These are phyloP conservation scores for Aspergillus sp. DNA, from an alignment of 2,329 filamentous ascomycete species.

Conservation along the genomic window DNA sequence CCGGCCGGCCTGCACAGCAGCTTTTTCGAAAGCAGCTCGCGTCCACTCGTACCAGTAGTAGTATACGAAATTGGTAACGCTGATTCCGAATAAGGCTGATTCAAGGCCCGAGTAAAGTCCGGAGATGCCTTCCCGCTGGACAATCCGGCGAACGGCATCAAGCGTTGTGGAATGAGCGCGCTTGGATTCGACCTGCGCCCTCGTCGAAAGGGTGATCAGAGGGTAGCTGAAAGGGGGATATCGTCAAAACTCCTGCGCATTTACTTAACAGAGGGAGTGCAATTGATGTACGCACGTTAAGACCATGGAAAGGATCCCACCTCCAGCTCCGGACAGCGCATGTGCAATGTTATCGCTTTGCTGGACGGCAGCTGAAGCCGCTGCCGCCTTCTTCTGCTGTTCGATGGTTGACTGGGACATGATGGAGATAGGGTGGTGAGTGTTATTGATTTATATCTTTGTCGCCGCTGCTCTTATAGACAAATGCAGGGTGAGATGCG, in stretches of 20 bases:
- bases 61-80: slow-evolving; percentile 98
- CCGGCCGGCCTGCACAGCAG: slow-evolving; percentile 64
- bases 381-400: slow-evolving; percentile 27
- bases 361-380: slow-evolving; percentile 58
- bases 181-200: slow-evolving; percentile 95
- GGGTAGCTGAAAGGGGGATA: slow-evolving; percentile 65
- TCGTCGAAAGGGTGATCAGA: slow-evolving; percentile 92
- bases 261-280: slow-evolving; percentile 3
- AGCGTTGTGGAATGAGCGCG: slow-evolving; percentile 79
- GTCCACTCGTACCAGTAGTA: slow-evolving; percentile 99
- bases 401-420: slow-evolving; percentile 37
- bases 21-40: slow-evolving; percentile 68
- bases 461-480: no score
- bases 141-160: slow-evolving; percentile 73
- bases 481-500: no score
- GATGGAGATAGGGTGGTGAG: slow-evolving; percentile 2
- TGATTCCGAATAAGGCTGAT: slow-evolving; percentile 93
- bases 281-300: slow-evolving; percentile 58
- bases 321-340: slow-evolving; percentile 84
- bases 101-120: slow-evolving; percentile 91
- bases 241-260: slow-evolving; percentile 3
- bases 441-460: not conserved
- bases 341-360: slow-evolving; percentile 97
- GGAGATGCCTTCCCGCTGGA: slow-evolving; percentile 79
- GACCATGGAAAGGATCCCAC: slow-evolving; percentile 90